phyloP scores from a whole-genome alignment of 2,329 filamentous ascomycete genomes.

The Botryotinia globosa region DNA sequence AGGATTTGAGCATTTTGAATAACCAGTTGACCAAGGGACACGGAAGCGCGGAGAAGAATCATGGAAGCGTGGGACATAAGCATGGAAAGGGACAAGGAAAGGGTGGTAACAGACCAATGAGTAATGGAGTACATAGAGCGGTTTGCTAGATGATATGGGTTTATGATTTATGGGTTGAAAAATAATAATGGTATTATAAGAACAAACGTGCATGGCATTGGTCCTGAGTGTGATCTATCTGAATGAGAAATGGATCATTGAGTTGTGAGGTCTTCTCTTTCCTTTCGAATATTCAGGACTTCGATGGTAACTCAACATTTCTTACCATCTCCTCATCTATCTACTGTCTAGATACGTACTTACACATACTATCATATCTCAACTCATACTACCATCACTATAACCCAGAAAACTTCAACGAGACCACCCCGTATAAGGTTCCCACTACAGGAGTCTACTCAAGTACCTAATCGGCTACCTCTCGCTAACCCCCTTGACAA shows the following conservation, averaged over 20 bases:
- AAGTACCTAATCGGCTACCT: too few relatives aligned
- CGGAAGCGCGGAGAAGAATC: conserved; percentile 38
- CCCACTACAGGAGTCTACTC: too few relatives aligned
- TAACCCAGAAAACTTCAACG: not conserved
- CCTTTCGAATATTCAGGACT: not conserved
- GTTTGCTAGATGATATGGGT: conserved; percentile 43
- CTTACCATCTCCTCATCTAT: not conserved
- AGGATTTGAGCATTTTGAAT: conserved; percentile 46
- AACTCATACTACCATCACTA: not conserved
- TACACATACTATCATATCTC: not conserved
- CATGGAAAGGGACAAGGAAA: conserved; percentile 28
- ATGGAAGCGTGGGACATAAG: conserved; percentile 31
- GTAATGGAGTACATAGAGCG: conserved; percentile 46
- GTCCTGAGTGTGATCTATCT: not conserved
- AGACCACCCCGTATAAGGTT: too few relatives aligned
- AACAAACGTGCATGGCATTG: not conserved
- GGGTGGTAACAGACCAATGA: conserved; percentile 46
- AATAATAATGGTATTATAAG: not conserved
- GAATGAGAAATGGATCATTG: not conserved
- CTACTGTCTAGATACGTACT: not conserved
- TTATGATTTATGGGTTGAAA: not conserved
- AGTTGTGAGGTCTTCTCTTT: not conserved
- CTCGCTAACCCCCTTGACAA: not conserved
- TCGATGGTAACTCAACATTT: not conserved
- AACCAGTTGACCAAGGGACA: conserved; percentile 43